phyloP scores from a whole-genome alignment of 495 filamentous ascomycete genomes.

The Mytilinidion resinicola region DNA sequence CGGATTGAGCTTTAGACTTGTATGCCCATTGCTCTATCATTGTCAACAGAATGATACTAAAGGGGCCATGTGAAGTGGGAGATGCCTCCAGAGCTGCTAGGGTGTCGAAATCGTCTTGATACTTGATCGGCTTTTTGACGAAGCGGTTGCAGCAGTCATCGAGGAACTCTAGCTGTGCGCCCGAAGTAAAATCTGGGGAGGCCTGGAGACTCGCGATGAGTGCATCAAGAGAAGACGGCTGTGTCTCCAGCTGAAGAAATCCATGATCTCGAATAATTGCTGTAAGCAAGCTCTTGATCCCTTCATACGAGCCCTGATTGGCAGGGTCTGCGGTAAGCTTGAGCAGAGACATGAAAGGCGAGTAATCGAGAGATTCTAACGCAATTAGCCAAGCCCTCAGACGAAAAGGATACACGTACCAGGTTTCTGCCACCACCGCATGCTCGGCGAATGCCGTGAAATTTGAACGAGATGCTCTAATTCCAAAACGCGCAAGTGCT shows the following conservation, averaged over 20 bases:
- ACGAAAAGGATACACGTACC: constrained; percentile 36
- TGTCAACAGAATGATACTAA: constrained; percentile 54
- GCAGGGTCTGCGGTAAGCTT: constrained; percentile 43
- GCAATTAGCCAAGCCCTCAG: constrained; percentile 7
- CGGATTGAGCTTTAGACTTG: constrained; percentile 41
- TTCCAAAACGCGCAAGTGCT: constrained; percentile 54
- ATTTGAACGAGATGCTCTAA: constrained; percentile 71
- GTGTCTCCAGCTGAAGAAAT: constrained; percentile 40
- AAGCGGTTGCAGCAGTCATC: constrained; percentile 72
- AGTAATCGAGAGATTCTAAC: constrained; percentile 39
- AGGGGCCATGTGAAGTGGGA: not conserved
- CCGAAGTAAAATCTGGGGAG: constrained; percentile 16
- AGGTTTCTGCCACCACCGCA: constrained; percentile 74
- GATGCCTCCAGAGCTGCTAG: not conserved
- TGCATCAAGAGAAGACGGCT: constrained; percentile 45
- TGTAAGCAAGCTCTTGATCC: constrained; percentile 42
- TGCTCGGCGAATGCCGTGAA: constrained; percentile 66
- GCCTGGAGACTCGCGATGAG: constrained; percentile 47
- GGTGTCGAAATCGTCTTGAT: constrained; percentile 41
- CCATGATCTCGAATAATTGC: constrained; percentile 47
- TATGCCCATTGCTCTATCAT: constrained; percentile 76
- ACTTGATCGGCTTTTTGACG: constrained; percentile 67
- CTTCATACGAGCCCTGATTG: constrained; percentile 37
- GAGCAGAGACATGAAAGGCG: constrained; percentile 60
- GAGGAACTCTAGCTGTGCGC: constrained; percentile 55